Percentiles rank a stretch among this genome's conserved stretches.
Evolutionary conservation across 2,329 filamentous ascomycete genomes (phyloP).

Genomic region (Aureobasidium sp.): DNA sequence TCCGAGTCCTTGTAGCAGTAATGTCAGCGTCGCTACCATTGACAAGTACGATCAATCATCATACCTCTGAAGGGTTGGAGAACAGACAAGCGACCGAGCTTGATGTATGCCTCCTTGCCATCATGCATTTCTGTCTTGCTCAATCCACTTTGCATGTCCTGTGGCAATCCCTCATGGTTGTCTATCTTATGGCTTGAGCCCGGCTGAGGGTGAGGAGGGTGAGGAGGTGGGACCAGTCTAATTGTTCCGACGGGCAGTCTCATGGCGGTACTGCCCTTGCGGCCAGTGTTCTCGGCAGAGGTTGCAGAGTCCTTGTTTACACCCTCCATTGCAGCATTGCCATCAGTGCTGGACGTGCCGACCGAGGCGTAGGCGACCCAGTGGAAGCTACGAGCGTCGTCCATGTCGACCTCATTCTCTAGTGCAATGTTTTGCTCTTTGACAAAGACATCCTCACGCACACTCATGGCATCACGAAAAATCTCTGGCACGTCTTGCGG

Average conservation of each 20-base stretch:
- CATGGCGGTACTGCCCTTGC: slow-evolving; percentile 33
- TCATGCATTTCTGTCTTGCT: slow-evolving; percentile 47
- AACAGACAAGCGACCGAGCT: slow-evolving; percentile 72
- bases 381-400: slow-evolving; percentile 74
- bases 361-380: slow-evolving; percentile 77
- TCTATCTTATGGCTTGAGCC: slow-evolving; percentile 30
- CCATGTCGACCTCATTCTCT: slow-evolving; percentile 69
- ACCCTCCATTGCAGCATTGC: slow-evolving; percentile 34
- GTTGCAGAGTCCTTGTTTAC: slow-evolving; percentile 32
- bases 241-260: slow-evolving; percentile 64
- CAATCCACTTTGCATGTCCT: slow-evolving; percentile 5
- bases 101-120: slow-evolving; percentile 68
- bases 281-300: slow-evolving; percentile 26
- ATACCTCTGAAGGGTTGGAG: slow-evolving; percentile 54
- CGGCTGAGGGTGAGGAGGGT: slow-evolving; percentile 54
- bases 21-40: not conserved
- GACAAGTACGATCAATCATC: no score
- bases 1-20: slow-evolving; percentile 36
- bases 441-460: slow-evolving; percentile 52
- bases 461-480: slow-evolving; percentile 49
- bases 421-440: slow-evolving; percentile 50
- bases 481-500: slow-evolving; percentile 33
- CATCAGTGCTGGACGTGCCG: slow-evolving; percentile 30
- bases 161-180: slow-evolving; percentile 18
- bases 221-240: slow-evolving; percentile 74